phyloP scores from a whole-genome alignment of 2,329 filamentous ascomycete species.

The Parasarocladium wereldwijsianum region DNA sequence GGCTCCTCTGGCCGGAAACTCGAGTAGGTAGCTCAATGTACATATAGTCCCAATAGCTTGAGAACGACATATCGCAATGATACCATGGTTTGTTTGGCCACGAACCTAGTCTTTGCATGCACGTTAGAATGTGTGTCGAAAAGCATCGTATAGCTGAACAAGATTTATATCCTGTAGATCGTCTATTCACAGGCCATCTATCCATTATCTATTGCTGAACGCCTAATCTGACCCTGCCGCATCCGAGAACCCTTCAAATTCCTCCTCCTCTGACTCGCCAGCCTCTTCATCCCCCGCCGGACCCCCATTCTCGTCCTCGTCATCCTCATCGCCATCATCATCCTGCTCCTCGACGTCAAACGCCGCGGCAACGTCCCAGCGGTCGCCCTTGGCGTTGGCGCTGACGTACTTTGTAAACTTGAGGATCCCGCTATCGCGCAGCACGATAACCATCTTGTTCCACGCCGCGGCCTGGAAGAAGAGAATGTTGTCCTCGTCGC shows the following conservation, averaged over 20 bases:
- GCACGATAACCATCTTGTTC: conserved; percentile 85
- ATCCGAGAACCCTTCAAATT: conserved; percentile 43
- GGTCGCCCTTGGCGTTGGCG: conserved; percentile 64
- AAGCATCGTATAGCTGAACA: too few relatives aligned
- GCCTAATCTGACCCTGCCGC: conserved; percentile 19
- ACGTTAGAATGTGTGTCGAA: too few relatives aligned
- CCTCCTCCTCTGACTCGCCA: conserved; percentile 35
- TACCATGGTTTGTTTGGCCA: too few relatives aligned
- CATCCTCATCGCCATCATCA: conserved; percentile 22
- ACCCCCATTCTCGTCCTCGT: conserved; percentile 19
- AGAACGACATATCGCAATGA: too few relatives aligned
- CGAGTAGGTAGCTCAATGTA: too few relatives aligned
- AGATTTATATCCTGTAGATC: too few relatives aligned
- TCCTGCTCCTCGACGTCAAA: conserved; percentile 55
- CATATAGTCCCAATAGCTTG: too few relatives aligned
- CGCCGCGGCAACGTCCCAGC: conserved; percentile 78
- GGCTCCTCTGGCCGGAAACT: too few relatives aligned
- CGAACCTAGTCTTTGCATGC: too few relatives aligned
- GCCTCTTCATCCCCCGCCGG: conserved; percentile 14
- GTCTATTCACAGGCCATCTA: too few relatives aligned
- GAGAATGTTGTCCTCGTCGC: conserved; percentile 60
- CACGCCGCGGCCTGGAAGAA: conserved; percentile 54
- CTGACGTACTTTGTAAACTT: conserved; percentile 97
- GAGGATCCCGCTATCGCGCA: conserved; percentile 73
- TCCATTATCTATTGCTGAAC: too few relatives aligned